Conservation (phyloP, 768 basidiomycete genomes). For the Butyriboletus loyo region DNA sequence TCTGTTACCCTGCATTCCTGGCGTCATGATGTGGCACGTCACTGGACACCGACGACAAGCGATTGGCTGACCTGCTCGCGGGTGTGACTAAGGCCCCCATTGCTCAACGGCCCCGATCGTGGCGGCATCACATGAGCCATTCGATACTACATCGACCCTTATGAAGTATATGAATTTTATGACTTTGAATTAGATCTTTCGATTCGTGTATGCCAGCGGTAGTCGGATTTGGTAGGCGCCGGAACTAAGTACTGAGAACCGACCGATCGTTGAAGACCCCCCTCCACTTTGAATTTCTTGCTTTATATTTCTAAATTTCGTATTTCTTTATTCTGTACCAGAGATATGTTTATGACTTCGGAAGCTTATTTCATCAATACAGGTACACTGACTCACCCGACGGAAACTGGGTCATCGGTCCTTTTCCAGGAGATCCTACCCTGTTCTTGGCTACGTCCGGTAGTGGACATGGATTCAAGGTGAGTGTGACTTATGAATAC, state of each 20-base stretch:
- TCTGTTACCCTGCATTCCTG: neutral
- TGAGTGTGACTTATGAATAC: conserved; percentile 24
- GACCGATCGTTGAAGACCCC: conserved; percentile 9
- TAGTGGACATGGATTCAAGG: conserved; percentile 88
- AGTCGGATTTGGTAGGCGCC: neutral
- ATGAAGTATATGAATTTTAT: neutral
- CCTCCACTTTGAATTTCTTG: neutral
- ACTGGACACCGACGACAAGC: neutral
- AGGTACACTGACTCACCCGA: conserved; percentile 92
- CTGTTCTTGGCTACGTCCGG: conserved; percentile 84
- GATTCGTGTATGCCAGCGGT: neutral
- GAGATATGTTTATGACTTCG: neutral
- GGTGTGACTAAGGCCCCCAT: neutral
- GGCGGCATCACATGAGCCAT: neutral
- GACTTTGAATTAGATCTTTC: conserved; percentile 1
- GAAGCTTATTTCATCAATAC: neutral
- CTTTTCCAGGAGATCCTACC: conserved; percentile 52
- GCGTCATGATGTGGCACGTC: neutral
- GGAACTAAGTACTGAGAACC: neutral
- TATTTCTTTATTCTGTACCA: conserved; percentile 2
- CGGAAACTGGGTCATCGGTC: conserved; percentile 87
- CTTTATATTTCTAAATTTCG: neutral
- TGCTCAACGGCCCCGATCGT: too few relatives aligned
- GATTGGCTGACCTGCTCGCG: neutral
- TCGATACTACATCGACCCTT: neutral